These are phyloP conservation scores for Rhizoclosmatium sp. DNA, from an alignment of 192 early-diverging fungal genomes.

Conservation along the genomic window DNA sequence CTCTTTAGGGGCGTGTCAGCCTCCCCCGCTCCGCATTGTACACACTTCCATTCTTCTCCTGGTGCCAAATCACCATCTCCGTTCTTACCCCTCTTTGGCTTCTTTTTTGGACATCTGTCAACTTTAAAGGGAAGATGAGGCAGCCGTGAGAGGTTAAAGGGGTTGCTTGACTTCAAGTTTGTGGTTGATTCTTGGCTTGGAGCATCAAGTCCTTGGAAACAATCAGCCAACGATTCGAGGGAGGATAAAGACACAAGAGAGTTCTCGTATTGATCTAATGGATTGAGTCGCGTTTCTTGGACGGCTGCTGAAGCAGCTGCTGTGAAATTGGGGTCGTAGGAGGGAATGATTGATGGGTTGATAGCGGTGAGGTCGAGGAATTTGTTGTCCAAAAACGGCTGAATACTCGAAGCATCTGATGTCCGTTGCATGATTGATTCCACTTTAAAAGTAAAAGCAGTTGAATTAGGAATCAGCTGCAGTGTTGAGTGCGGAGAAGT, in stretches of 20 bases:
- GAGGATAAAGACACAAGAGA: neutral
- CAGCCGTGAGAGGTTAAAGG: neutral
- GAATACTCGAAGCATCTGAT: too few relatives aligned
- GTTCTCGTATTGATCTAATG: neutral
- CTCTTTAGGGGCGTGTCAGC: slow-evolving; percentile 45
- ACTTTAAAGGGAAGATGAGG: neutral
- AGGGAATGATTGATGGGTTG: too few relatives aligned
- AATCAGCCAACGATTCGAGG: slow-evolving; percentile 3
- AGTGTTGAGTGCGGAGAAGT: too few relatives aligned
- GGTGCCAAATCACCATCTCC: slow-evolving; percentile 8
- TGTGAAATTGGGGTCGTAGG: too few relatives aligned
- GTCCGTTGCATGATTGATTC: too few relatives aligned
- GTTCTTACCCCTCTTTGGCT: slow-evolving; percentile 4
- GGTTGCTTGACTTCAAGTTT: neutral
- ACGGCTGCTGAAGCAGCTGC: too few relatives aligned
- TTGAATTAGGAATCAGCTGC: too few relatives aligned
- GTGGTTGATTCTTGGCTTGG: neutral
- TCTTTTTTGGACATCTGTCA: neutral
- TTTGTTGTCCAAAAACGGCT: too few relatives aligned
- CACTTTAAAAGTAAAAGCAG: too few relatives aligned
- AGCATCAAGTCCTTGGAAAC: slow-evolving; percentile 7
- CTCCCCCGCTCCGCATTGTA: slow-evolving; percentile 38
- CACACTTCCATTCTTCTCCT: slow-evolving; percentile 42
- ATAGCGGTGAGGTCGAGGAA: too few relatives aligned
- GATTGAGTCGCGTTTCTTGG: neutral